phyloP scores from a whole-genome alignment of 805 yeast genomes.

The Torulaspora microellipsoides region DNA sequence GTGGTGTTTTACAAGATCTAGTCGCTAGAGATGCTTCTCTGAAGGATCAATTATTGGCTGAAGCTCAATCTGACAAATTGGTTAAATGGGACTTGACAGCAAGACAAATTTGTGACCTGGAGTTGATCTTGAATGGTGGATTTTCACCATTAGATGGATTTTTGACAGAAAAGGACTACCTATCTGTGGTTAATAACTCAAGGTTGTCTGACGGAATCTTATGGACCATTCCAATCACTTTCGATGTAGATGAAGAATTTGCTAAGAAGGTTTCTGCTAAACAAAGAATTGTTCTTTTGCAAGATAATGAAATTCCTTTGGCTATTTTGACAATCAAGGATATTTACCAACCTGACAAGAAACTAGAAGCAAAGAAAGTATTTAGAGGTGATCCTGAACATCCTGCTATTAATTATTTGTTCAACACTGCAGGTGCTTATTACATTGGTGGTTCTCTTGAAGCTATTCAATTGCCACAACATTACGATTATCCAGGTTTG shows the following conservation, averaged over 20 bases:
- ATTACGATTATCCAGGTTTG: slow-evolving; percentile 83
- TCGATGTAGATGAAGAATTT: slow-evolving; percentile 60
- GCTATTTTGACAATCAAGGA: slow-evolving; percentile 80
- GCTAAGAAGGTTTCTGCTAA: slow-evolving; percentile 47
- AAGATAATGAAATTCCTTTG: slow-evolving; percentile 72
- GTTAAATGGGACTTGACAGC: slow-evolving; percentile 53
- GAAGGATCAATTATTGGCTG: slow-evolving; percentile 51
- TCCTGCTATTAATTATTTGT: slow-evolving; percentile 78
- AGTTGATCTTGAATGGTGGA: slow-evolving; percentile 88
- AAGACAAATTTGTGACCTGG: slow-evolving; percentile 91
- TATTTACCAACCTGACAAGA: slow-evolving; percentile 76
- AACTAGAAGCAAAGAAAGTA: slow-evolving; percentile 73
- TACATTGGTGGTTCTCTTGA: slow-evolving; percentile 86
- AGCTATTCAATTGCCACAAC: slow-evolving; percentile 79
- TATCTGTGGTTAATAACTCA: slow-evolving; percentile 59
- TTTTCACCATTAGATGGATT: slow-evolving; percentile 78
- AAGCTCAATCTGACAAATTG: slow-evolving; percentile 45
- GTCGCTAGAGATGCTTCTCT: slow-evolving; percentile 72
- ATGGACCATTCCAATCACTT: slow-evolving; percentile 90
- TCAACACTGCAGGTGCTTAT: slow-evolving; percentile 70
- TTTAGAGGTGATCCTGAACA: slow-evolving; percentile 97
- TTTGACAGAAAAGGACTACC: slow-evolving; percentile 58
- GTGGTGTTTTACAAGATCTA: slow-evolving; percentile 83
- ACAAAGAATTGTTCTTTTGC: slow-evolving; percentile 67
- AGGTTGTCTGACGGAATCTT: slow-evolving; percentile 71